Conservation (phyloP, 129 eudicot species). For the Flaveria ramosissima region DNA sequence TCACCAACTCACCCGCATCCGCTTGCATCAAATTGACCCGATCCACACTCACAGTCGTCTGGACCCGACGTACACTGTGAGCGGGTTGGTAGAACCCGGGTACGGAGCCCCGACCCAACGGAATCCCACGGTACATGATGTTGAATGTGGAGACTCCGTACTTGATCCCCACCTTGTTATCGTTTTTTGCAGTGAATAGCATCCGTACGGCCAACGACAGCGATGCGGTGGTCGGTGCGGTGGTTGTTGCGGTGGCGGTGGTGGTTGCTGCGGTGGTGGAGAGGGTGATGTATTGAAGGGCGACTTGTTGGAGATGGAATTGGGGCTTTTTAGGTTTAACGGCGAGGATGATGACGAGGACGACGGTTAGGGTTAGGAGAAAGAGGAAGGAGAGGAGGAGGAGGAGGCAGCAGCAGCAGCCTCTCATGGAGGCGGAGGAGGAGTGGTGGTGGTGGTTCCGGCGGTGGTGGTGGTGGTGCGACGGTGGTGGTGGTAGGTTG, state of each 20-base stretch:
- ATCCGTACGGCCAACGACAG: constrained; percentile 63
- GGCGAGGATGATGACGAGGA: constrained; percentile 73
- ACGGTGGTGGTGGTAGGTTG: constrained; percentile 19
- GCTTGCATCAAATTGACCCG: constrained; percentile 66
- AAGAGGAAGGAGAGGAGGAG: constrained; percentile 76
- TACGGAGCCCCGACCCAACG: constrained; percentile 71
- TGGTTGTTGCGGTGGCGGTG: constrained; percentile 33
- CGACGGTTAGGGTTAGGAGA: constrained; percentile 62
- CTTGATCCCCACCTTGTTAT: constrained; percentile 79
- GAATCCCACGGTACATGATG: constrained; percentile 82
- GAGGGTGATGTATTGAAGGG: constrained; percentile 66
- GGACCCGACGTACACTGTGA: constrained; percentile 59
- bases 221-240: constrained; percentile 47
- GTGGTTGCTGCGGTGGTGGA: constrained; percentile 30
- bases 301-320: constrained; percentile 79
- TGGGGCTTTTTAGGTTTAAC: constrained; percentile 80
- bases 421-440: constrained; percentile 69
- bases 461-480: background rate
- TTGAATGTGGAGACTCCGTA: constrained; percentile 75
- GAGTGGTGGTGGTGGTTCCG: constrained; percentile 12
- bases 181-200: constrained; percentile 66
- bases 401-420: constrained; percentile 94
- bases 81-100: constrained; percentile 79
- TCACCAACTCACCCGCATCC: constrained; percentile 69
- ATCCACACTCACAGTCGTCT: constrained; percentile 64